phyloP scores from a whole-genome alignment of 1,284 basidiomycete genomes.

The Thelephora terrestris region DNA sequence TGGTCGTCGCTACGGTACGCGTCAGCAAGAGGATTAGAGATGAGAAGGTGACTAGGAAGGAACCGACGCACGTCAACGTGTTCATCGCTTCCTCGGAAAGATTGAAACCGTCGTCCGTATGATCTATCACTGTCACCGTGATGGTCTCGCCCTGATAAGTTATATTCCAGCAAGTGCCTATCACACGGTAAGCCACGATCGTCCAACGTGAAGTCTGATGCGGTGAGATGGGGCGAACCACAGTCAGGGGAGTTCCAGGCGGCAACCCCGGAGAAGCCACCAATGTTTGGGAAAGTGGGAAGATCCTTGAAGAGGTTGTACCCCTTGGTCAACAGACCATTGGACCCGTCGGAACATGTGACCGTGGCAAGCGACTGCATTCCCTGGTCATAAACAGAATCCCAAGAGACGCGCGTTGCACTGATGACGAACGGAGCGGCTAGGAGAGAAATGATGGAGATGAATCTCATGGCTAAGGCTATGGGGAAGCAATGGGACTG shows the following conservation, averaged over 20 bases:
- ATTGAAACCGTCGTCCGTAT: slow-evolving; percentile 28
- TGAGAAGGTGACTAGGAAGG: neutral
- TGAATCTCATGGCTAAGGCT: too few species aligned
- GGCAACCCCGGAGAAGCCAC: slow-evolving; percentile 31
- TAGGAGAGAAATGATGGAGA: neutral
- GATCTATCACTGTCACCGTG: slow-evolving; percentile 33
- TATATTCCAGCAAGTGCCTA: slow-evolving; percentile 36
- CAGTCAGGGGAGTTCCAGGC: slow-evolving; percentile 33
- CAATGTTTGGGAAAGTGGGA: slow-evolving; percentile 41
- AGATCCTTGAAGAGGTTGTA: slow-evolving; percentile 38
- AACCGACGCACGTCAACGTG: slow-evolving; percentile 13
- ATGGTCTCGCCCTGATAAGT: slow-evolving; percentile 29
- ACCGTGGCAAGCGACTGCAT: slow-evolving; percentile 24
- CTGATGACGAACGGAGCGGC: too few species aligned
- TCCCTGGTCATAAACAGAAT: slow-evolving; percentile 32
- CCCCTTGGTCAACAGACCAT: slow-evolving; percentile 33
- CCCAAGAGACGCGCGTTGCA: slow-evolving; percentile 25
- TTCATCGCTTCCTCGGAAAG: slow-evolving; percentile 25
- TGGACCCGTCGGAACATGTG: slow-evolving; percentile 39
- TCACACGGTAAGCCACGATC: neutral
- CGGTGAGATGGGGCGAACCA: neutral
- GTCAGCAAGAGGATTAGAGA: neutral
- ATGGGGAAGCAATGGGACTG: too few species aligned
- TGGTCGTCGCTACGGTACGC: slow-evolving; percentile 8
- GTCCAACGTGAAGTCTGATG: neutral